Base-by-base conservation (phyloP, 2,329 filamentous ascomycete species). In the Hypoxylon sp. region DNA sequence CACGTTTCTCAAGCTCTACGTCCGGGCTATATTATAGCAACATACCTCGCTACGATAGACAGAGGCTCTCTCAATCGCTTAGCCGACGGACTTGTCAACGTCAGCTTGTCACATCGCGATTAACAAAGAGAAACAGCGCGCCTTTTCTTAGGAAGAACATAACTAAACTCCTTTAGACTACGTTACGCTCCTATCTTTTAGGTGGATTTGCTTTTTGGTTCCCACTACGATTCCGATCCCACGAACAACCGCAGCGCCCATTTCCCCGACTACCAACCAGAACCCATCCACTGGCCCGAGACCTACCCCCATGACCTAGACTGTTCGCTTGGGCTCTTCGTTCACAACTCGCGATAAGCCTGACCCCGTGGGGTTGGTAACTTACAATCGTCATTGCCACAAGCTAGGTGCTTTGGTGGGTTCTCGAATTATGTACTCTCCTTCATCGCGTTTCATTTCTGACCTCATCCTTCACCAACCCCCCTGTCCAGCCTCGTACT, bases 251-350 rank as follows among this genome's bases (percentile, higher is more conserved):
- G 34, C 39, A 53, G 58, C 50, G 46, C 60, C 75, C 74, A 70
- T 74, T 73, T 41, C 73, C 59, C 74, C 74, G 72, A 70, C 61
- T 59, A 43, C 53, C 75, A 76, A 76, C 74, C 74, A 76, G 65
- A 67, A 41, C 50, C 51, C 73, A 73, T 74, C 75, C 75, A 74
- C 73, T 76, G 61, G 75, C 65, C 75, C 75, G 75, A 75, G 71
- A 43, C 68, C 63, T 69, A 74, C 73, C 72, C 72, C 71, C 65
- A 65, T 55, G 62, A 72, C 64, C 65, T 63, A 65, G 56, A 65
- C 64, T 37, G 34, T 41, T 55, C 45, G 45, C 54, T 58, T 59
- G 48, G 43, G 23, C 43, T 59, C 58, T 54, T 62, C 60, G 27
- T 43, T 50, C 59, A 63, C 65, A 61, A 68, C 65, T 71, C 65